Evolutionary conservation across 1,284 basidiomycete species (phyloP).

Genomic region (Moesziomyces parantarcticus): DNA sequence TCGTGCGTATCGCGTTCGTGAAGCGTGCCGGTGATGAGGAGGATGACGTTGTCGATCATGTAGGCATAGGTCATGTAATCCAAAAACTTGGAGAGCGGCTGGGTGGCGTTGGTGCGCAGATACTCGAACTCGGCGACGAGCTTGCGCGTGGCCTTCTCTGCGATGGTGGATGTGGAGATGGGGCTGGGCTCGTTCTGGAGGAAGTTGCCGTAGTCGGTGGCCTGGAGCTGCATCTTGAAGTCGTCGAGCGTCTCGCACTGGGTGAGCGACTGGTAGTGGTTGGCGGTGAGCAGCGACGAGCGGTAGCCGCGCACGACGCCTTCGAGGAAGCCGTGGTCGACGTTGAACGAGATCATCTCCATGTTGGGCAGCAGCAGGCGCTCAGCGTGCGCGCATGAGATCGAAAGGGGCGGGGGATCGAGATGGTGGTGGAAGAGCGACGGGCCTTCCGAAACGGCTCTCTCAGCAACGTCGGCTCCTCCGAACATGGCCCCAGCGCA

Average conservation of each 20-base stretch:
- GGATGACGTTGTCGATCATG: conserved; percentile 99
- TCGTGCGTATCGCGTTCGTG: conserved; percentile 98
- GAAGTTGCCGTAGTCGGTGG: conserved; percentile 99
- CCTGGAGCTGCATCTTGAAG: conserved; percentile 77
- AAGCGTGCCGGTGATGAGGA: conserved; percentile 95
- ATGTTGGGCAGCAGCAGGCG: too few species aligned
- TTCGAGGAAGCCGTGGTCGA: conserved; percentile 70
- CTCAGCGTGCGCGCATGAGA: neutral
- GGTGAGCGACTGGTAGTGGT: conserved; percentile 90
- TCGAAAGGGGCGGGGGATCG: neutral
- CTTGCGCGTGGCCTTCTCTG: conserved; percentile 92
- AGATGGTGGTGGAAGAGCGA: neutral
- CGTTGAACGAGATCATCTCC: conserved; percentile 66
- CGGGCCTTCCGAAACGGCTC: too few species aligned
- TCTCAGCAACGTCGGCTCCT: too few species aligned
- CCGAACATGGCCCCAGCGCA: neutral
- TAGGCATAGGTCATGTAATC: conserved; percentile 99
- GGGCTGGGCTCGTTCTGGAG: conserved; percentile 96
- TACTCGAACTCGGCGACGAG: conserved; percentile 98
- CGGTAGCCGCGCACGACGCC: conserved; percentile 95
- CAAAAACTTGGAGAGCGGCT: conserved; percentile 89
- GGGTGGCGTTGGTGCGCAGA: conserved; percentile 87
- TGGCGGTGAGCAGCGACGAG: conserved; percentile 86
- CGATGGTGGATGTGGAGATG: conserved; percentile 91
- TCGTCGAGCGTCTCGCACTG: conserved; percentile 98